phyloP scores from a whole-genome alignment of 2,329 filamentous ascomycete species.

The Endocalyx cinctus region DNA sequence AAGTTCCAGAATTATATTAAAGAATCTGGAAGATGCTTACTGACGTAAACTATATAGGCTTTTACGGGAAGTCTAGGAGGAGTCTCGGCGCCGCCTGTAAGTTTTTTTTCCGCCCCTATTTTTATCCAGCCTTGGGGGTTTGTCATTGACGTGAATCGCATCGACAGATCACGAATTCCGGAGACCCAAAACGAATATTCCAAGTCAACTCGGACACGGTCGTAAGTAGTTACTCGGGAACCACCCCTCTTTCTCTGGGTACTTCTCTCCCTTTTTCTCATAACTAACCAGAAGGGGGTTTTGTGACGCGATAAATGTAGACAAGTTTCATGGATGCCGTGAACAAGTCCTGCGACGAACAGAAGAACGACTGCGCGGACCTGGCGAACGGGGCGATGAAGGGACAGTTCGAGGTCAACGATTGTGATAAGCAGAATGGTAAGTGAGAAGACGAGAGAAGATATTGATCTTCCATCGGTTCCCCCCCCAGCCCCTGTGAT shows the following conservation, averaged over 20 bases:
- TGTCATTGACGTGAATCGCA: no score
- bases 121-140: no score
- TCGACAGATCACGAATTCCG: no score
- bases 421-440: slow-evolving; percentile 44
- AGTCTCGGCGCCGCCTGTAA: slow-evolving; percentile 29
- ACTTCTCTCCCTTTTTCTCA: neutral
- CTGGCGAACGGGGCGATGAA: slow-evolving; percentile 30
- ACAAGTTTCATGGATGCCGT: slow-evolving; percentile 38
- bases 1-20: no score
- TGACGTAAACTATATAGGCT: no score
- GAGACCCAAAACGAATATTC: neutral
- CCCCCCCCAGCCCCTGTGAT: neutral
- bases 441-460: slow-evolving; percentile 16
- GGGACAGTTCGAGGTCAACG: slow-evolving; percentile 30
- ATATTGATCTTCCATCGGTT: slow-evolving; percentile 1
- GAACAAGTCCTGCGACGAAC: slow-evolving; percentile 42
- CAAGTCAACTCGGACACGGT: neutral
- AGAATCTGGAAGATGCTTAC: no score
- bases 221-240: no score
- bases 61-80: slow-evolving; percentile 38
- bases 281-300: neutral
- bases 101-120: slow-evolving; percentile 6
- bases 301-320: no score
- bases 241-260: neutral
- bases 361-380: slow-evolving; percentile 43